Evolutionary conservation across 179 eudicot species (phyloP).

Genomic region (Gypsophila paniculata): DNA sequence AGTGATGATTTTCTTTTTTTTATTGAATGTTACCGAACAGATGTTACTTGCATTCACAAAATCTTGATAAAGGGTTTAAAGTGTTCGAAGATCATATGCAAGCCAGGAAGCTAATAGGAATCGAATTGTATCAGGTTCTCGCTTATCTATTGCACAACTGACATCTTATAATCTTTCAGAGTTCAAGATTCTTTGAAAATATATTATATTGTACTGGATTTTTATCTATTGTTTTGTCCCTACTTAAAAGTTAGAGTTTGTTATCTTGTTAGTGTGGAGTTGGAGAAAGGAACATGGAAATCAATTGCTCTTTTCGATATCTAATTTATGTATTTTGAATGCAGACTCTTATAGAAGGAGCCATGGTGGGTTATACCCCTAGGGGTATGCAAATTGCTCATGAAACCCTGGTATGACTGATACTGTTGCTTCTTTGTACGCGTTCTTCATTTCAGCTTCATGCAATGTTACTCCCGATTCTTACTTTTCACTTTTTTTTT

Average conservation of each 20-base stretch:
- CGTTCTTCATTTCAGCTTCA: not conserved
- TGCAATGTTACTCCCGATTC: not conserved
- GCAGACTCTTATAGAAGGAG: slow-evolving; percentile 84
- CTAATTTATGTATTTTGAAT: slow-evolving; percentile 21
- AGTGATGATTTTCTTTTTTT: slow-evolving; percentile 8
- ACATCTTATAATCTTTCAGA: not conserved
- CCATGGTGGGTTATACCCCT: slow-evolving; percentile 74
- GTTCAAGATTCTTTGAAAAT: not conserved
- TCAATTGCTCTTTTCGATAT: slow-evolving; percentile 3
- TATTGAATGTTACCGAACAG: slow-evolving; percentile 32
- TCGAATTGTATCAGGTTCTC: slow-evolving; percentile 68
- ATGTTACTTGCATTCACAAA: slow-evolving; percentile 72
- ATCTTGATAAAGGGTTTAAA: slow-evolving; percentile 57
- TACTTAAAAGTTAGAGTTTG: not conserved
- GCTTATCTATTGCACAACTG: slow-evolving; percentile 32
- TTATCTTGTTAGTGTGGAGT: not conserved
- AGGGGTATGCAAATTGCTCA: slow-evolving; percentile 86
- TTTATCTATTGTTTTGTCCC: not conserved
- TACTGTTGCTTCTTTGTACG: slow-evolving; percentile 2
- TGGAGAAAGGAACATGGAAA: not conserved
- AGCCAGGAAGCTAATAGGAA: slow-evolving; percentile 41
- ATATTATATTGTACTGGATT: not conserved
- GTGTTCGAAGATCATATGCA: slow-evolving; percentile 60
- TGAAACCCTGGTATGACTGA: slow-evolving; percentile 63
- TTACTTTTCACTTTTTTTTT: no score